phyloP scores from a whole-genome alignment of 495 filamentous ascomycete genomes.

The Trichoderma gamsii region DNA sequence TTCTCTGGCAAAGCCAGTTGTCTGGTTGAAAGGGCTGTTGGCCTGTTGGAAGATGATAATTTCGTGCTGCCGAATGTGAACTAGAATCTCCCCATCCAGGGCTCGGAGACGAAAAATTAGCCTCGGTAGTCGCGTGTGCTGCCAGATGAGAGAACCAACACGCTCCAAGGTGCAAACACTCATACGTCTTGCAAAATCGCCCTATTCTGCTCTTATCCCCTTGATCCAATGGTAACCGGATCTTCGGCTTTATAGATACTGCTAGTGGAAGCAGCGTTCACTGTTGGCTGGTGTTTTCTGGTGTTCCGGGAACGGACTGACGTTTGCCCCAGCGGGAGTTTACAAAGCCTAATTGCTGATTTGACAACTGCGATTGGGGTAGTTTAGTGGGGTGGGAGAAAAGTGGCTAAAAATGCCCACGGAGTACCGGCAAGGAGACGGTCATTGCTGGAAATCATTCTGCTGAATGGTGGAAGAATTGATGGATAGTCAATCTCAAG shows the following conservation, averaged over 20 bases:
- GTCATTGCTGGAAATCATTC: background rate
- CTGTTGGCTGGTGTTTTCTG: slow-evolving; percentile 11
- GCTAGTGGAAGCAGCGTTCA: too few relatives aligned
- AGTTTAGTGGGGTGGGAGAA: slow-evolving; percentile 6
- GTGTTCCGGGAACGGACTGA: slow-evolving; percentile 22
- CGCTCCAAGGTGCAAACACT: background rate
- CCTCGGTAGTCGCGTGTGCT: background rate
- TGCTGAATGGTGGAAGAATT: background rate
- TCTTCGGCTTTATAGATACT: slow-evolving; percentile 18
- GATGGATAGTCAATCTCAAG: background rate
- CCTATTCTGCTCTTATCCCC: background rate
- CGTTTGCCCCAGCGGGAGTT: background rate
- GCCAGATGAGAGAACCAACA: background rate
- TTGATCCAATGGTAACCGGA: slow-evolving; percentile 5
- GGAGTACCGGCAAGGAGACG: background rate
- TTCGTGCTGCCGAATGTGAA: background rate
- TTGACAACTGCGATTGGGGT: slow-evolving; percentile 7
- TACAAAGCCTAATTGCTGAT: background rate
- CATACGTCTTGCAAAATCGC: background rate
- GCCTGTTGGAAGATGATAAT: too few relatives aligned
- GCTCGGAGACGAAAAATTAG: background rate
- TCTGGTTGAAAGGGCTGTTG: too few relatives aligned
- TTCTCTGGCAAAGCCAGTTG: too few relatives aligned
- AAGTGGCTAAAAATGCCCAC: background rate
- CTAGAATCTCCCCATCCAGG: background rate